Evolutionary conservation across 2,329 filamentous ascomycete species (phyloP), one percentile per base, ranked within the genome.

Genomic region (Chaetomiaceae sp.): DNA sequence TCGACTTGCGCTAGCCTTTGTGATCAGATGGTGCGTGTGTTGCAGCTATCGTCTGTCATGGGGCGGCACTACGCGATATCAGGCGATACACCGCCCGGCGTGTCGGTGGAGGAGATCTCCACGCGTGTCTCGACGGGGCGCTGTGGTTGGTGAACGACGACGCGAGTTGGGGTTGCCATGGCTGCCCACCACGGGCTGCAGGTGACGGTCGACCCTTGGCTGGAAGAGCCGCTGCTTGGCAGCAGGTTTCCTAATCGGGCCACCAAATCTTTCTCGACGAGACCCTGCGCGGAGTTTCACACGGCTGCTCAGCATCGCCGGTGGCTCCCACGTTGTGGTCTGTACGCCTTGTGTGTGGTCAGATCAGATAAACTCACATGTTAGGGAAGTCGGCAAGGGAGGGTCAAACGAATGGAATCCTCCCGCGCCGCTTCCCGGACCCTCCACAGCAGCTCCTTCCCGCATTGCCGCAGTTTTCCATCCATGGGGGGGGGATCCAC

Each of bases 101-200:
- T 36, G 24, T 15, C 20, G 22, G 44, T 48, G 42, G 48, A 46
- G 41, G 27, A 29, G 35, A 38, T 20, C 41, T 42, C 42, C 39
- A 38, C 40, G 48, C 45, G 48, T 53, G 50, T 40, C 41, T 43
- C 9, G 34, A 48, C 29, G 42, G 27, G 40, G 39, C 42, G 37
- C 39, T 48, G 44, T 53, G 51, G 51, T 53, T 53, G 51, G 51
- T 34, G 29, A 20, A 17, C n/a, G n/a, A n/a, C n/a, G n/a, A n/a
- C n/a, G n/a, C n/a, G n/a, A 17, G 39, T 5, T 32, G n/a, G 5
- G 4, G 14, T 32, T 24, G 12, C 34, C 44, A n/a, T 29, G 18
- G 24, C 17, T n/a, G 24, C 35, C 34, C 34, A 20, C 35, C 11
- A 34, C n/a, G n/a, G 29, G n/a, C 37, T 45, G 26, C 27, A 45